Percentiles rank a stretch among this genome's conserved stretches.
Conservation (phyloP, 768 basidiomycete species). For the Pisolithus marmoratus region DNA sequence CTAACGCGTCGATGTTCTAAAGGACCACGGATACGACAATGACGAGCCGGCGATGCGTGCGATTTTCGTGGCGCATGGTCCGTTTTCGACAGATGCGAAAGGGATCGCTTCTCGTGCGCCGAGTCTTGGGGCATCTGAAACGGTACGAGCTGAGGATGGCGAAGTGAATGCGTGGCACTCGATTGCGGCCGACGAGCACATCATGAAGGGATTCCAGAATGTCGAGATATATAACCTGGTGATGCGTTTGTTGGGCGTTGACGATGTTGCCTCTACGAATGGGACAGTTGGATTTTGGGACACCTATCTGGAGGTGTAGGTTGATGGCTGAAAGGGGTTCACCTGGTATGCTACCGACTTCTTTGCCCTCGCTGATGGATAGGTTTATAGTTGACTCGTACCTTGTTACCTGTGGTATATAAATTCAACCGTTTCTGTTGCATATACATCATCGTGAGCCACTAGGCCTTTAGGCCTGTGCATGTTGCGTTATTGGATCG, state of each 20-base stretch:
- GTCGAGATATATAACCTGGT: slow-evolving; percentile 83
- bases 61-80: slow-evolving; percentile 89
- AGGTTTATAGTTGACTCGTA: too few species aligned
- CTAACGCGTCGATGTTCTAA: not conserved
- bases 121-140: not conserved
- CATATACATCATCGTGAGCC: too few species aligned
- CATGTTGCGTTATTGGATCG: too few species aligned
- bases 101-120: slow-evolving; percentile 23
- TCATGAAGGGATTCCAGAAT: slow-evolving; percentile 82
- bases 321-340: too few species aligned
- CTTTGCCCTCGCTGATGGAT: too few species aligned
- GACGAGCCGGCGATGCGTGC: slow-evolving; percentile 73
- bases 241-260: slow-evolving; percentile 64
- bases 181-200: slow-evolving; percentile 46
- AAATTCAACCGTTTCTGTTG: too few species aligned
- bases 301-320: slow-evolving; percentile 43
- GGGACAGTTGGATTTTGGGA: slow-evolving; percentile 86
- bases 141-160: not conserved
- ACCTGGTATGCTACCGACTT: too few species aligned
- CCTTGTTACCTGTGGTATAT: too few species aligned
- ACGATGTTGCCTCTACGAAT: slow-evolving; percentile 56
- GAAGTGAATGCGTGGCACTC: slow-evolving; percentile 50
- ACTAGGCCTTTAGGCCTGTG: too few species aligned
- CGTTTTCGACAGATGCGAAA: slow-evolving; percentile 71
- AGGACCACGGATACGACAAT: slow-evolving; percentile 94